Percentiles rank a stretch among this genome's conserved stretches.
These are phyloP conservation scores for Macrolepiota albuminosa DNA, from an alignment of 768 basidiomycete species.

Conservation along the genomic window DNA sequence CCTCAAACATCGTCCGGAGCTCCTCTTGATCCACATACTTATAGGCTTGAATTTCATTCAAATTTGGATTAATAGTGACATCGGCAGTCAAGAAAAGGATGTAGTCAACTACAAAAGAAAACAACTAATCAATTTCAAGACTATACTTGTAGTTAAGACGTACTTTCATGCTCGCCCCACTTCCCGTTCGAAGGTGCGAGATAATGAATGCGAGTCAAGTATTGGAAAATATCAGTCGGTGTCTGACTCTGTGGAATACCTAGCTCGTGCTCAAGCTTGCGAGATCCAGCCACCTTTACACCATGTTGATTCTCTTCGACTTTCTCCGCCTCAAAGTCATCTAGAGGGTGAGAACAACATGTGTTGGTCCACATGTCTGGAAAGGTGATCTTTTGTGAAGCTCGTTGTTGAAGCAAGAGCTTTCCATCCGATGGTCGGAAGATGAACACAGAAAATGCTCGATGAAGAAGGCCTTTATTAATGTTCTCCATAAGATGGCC, in stretches of 20 bases:
- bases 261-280: conserved; percentile 95
- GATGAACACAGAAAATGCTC: conserved; percentile 96
- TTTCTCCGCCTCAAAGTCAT: conserved; percentile 86
- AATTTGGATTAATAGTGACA: conserved; percentile 76
- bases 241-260: conserved; percentile 82
- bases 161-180: conserved; percentile 99
- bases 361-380: conserved; percentile 99
- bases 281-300: conserved; percentile 84
- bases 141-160: conserved; percentile 9
- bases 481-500: conserved; percentile 99
- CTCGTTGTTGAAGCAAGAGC: conserved; percentile 90
- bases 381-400: conserved; percentile 99
- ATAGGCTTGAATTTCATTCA: conserved; percentile 87
- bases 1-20: conserved; percentile 86
- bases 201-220: conserved; percentile 95
- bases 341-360: conserved; percentile 95
- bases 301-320: conserved; percentile 73
- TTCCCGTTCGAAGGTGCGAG: conserved; percentile 87
- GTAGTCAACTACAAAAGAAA: conserved; percentile 76
- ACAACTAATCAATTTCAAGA: background rate
- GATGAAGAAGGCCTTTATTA: conserved; percentile 87
- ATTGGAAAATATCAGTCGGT: conserved; percentile 83
- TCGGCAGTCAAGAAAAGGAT: conserved; percentile 92
- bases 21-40: conserved; percentile 92
- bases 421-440: conserved; percentile 94